Evolutionary conservation across 2,329 filamentous ascomycete genomes (phyloP).

Genomic region (Fusarium globosum): DNA sequence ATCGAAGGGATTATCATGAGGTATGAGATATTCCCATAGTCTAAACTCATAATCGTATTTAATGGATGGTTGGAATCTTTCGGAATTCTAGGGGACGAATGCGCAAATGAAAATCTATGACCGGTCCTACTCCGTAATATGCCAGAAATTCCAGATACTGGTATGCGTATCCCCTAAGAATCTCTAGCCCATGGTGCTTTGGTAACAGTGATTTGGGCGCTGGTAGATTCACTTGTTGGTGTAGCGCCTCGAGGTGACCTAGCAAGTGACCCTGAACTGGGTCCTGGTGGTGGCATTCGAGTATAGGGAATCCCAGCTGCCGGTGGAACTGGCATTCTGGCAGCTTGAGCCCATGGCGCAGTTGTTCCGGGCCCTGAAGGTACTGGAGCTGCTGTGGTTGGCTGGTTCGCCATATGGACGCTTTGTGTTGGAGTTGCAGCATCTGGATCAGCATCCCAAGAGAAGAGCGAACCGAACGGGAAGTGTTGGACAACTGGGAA

Average conservation of each 20-base stretch:
- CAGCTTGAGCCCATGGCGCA: constrained; percentile 58
- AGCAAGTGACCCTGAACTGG: constrained; percentile 44
- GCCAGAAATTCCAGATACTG: background rate
- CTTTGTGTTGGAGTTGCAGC: constrained; percentile 62
- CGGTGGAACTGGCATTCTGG: constrained; percentile 51
- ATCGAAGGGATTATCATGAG: background rate
- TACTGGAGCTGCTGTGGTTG: constrained; percentile 46
- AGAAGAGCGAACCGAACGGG: constrained; percentile 82
- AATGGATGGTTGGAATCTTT: background rate
- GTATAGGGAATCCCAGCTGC: constrained; percentile 55
- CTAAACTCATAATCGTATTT: background rate
- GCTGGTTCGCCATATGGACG: constrained; percentile 69
- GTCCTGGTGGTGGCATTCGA: constrained; percentile 48
- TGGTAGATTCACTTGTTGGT: constrained; percentile 47
- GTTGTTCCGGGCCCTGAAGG: constrained; percentile 50
- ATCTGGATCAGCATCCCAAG: constrained; percentile 76
- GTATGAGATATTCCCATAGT: background rate
- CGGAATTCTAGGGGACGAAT: constrained; percentile 20
- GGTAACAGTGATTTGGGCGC: constrained; percentile 55
- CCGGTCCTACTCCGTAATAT: constrained; percentile 5
- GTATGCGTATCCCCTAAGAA: background rate
- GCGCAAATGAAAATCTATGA: constrained; percentile 22
- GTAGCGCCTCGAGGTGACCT: constrained; percentile 35
- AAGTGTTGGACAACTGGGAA: constrained; percentile 99
- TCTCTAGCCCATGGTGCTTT: constrained; percentile 61